Base-by-base conservation (phyloP, 495 filamentous ascomycete species). In the Parathielavia appendiculata region DNA sequence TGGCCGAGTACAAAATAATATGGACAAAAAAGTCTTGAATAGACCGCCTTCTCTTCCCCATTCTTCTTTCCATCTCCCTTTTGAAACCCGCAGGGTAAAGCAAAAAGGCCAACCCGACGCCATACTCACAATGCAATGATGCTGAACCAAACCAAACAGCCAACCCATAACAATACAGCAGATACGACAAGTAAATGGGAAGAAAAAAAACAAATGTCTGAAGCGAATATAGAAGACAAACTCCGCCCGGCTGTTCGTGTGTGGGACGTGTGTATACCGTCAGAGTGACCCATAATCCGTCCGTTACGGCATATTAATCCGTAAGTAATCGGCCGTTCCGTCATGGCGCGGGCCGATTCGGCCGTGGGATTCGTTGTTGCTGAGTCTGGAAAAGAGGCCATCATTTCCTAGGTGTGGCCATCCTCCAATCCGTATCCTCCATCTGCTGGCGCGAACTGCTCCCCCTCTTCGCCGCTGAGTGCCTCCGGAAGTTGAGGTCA, bases 121-220 rank as follows among this genome's bases (percentile, higher is more conserved):
- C 53, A 12, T 0, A 43, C 38, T 17, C 16, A 53, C 17, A 46
- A 55, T 55, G 53, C 53, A 45, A 46, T 46, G 41, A 55, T 55
- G 53, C 41, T 36, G 5, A 16, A 26, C n/a, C 22, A 4, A 16
- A 26, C n/a, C 22, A 46, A 26, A 30, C 53, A 36, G 17, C 41
- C 22, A 32, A 11, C 43, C 53, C 26, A 22, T 55, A 38, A 10
- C 26, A 46, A 36, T 38, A 47, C 32, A 46, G n/a, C 26, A 35
- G 8, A 26, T 38, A 55, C 9, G 26, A 30, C 26, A 30, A 30
- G 19, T 38, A 23, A 26, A 44, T 34, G 38, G 5, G 22, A 30
- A 46, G 12, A 46, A 55, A 55, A 46, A 36, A 32, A 36, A 46
- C 11, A 30, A 36, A 46, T 11, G 11, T 17, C 16, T 16, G 38